Base-by-base conservation (phyloP, 371 early-diverging fungal species). In the Mortierella sp. region DNA sequence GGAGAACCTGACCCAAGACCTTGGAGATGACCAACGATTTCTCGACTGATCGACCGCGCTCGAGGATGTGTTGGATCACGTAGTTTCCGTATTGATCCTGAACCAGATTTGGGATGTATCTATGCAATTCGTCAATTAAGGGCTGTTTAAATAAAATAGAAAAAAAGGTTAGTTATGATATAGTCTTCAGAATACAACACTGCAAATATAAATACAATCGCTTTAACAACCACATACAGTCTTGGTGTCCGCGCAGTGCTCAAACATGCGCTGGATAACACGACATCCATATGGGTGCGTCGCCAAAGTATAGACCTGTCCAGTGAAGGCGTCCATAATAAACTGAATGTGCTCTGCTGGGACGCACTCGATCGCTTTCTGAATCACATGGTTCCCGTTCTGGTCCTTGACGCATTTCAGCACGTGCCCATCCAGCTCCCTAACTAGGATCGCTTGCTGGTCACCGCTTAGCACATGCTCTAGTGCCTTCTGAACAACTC, bases 71-170 rank as follows among this genome's bases (percentile, higher is more conserved):
- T 83, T 99, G 99, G 64, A 99, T 97, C 49, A 99, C 98, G 87
- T 99, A 99, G 89, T 99, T 99, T 66, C 99, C 99, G 77, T 99
- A 99, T 86, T 99, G 99, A 83, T 99, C 99, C 85, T 98, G 97
- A 20, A 99, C 97, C 37, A 99, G 89, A 68, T 91, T 91, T 22
- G 93, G 88, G 20, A 96, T 95, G 83, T 95, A 96, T 37, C 93
- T 89, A 85, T 97, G 97, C 54, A 99, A 87, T 85, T 98, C 99
- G 32, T 95, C 97, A 60, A 98, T 88, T 52, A 98, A 84, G 18
- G 96, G 95, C 66, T 90, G 87, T 30, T 32, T 30, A 32, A 37
- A n/a, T n/a, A 40, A 16, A 84, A 83, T 35, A 63, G 54, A 6
- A 16, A 43, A 49, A 61, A 35, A 62, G n/a, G 28, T 55, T 26